phyloP scores from a whole-genome alignment of 441 rosid genomes.

The Adansonia madagascariensis region DNA sequence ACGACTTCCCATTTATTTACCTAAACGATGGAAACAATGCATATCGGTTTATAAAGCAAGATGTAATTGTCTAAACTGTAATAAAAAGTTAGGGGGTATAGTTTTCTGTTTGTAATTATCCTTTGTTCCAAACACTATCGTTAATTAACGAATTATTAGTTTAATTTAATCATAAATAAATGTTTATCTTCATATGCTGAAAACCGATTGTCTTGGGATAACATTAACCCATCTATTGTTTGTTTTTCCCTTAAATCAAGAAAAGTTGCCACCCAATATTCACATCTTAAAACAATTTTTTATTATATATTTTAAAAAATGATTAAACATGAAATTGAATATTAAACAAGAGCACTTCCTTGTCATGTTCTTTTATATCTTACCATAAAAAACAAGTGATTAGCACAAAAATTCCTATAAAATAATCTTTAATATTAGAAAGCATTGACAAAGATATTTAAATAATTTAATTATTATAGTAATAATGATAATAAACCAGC shows the following conservation, averaged over 20 bases:
- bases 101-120: background rate
- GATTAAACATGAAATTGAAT: background rate
- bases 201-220: background rate
- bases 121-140: background rate
- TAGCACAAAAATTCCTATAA: background rate
- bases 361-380: constrained; percentile 13
- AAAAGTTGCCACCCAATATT: background rate
- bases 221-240: constrained; percentile 11
- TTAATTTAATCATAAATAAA: background rate
- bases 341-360: background rate
- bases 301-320: background rate
- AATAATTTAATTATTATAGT: background rate
- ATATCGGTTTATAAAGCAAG: background rate
- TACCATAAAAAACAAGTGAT: background rate
- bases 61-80: no score
- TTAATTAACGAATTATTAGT: background rate
- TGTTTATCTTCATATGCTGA: background rate
- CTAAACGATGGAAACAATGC: background rate
- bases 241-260: background rate
- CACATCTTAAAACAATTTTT: no score
- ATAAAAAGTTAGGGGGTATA: background rate
- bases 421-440: background rate
- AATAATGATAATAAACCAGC: background rate
- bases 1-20: background rate
- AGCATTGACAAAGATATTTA: background rate